A percentile compares a stretch with the other conserved stretches of the same genome.
These are phyloP conservation scores for Schrenkiella parvula DNA, from an alignment of 345 rosid species.

Conservation along the genomic window DNA sequence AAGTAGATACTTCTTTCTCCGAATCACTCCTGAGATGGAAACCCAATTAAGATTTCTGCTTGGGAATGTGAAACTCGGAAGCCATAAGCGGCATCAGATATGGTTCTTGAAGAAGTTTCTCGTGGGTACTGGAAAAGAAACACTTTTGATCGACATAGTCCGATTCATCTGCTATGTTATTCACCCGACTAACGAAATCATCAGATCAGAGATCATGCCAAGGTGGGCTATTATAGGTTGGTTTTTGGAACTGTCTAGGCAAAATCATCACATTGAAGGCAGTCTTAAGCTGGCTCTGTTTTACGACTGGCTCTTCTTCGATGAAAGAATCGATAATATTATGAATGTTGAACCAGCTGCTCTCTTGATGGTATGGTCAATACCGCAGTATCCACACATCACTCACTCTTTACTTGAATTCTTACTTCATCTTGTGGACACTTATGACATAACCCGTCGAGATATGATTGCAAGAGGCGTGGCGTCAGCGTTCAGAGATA, in stretches of 20 bases:
- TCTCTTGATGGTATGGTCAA: conserved; percentile 66
- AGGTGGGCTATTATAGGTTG: conserved; percentile 90
- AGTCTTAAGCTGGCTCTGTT: conserved; percentile 67
- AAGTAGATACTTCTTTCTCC: conserved; percentile 58
- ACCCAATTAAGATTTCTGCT: conserved; percentile 68
- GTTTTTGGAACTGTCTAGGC: conserved; percentile 53
- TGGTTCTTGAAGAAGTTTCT: conserved; percentile 78
- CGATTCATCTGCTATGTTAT: conserved; percentile 74
- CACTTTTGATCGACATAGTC: conserved; percentile 55
- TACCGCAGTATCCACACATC: conserved; percentile 56
- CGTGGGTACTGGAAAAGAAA: conserved; percentile 51
- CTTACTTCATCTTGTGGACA: conserved; percentile 65
- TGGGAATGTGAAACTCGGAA: conserved; percentile 65
- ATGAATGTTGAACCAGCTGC: conserved; percentile 96
- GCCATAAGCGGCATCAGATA: conserved; percentile 61
- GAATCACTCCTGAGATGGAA: conserved; percentile 69
- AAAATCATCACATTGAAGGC: conserved; percentile 47
- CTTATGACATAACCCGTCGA: conserved; percentile 46
- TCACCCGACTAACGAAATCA: conserved; percentile 59
- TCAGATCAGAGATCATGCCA: conserved; percentile 62
- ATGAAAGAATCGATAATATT: conserved; percentile 56
- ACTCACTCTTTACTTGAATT: conserved; percentile 70
- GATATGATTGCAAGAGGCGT: conserved; percentile 49
- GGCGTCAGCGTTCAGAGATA: conserved; percentile 46
- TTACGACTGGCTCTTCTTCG: conserved; percentile 84